phyloP scores from a whole-genome alignment of 2,329 filamentous ascomycete genomes.

The Alternaria conjuncta region DNA sequence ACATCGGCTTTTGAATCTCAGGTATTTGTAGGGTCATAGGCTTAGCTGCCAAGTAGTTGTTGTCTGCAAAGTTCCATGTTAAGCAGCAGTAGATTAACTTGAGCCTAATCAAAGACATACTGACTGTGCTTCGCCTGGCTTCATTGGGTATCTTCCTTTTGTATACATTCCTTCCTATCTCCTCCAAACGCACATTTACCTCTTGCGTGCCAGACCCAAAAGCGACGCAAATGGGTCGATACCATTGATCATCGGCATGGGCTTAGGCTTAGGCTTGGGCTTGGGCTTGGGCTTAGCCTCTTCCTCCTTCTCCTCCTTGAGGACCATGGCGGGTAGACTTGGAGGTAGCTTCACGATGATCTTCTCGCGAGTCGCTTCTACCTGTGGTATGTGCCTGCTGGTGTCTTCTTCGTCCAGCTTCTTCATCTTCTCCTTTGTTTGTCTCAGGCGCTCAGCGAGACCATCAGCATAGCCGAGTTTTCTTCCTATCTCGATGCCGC shows the following conservation, averaged over 20 bases:
- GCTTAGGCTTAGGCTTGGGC: background rate
- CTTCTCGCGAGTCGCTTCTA: background rate
- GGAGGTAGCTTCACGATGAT: background rate
- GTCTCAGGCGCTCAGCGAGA: background rate
- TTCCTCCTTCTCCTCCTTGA: background rate
- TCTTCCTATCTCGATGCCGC: background rate
- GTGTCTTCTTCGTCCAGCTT: background rate
- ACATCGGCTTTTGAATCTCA: conserved; percentile 46
- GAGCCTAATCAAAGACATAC: background rate
- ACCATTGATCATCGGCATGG: background rate
- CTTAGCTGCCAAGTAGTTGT: background rate
- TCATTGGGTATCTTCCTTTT: background rate
- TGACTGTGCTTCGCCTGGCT: background rate
- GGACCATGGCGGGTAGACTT: background rate
- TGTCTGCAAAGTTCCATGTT: background rate
- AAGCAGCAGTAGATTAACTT: background rate
- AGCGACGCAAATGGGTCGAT: conserved; percentile 6
- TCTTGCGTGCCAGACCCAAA: background rate
- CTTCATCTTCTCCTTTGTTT: background rate
- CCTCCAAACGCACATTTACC: background rate
- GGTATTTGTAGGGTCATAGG: background rate
- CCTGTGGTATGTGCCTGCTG: background rate
- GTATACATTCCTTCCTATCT: background rate
- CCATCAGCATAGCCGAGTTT: background rate
- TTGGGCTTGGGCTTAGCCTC: background rate